A percentile compares a stretch with the other conserved stretches of the same genome.
These are phyloP conservation scores for Fusarium abutilonis DNA, from an alignment of 2,329 filamentous ascomycete genomes.

Conservation along the genomic window DNA sequence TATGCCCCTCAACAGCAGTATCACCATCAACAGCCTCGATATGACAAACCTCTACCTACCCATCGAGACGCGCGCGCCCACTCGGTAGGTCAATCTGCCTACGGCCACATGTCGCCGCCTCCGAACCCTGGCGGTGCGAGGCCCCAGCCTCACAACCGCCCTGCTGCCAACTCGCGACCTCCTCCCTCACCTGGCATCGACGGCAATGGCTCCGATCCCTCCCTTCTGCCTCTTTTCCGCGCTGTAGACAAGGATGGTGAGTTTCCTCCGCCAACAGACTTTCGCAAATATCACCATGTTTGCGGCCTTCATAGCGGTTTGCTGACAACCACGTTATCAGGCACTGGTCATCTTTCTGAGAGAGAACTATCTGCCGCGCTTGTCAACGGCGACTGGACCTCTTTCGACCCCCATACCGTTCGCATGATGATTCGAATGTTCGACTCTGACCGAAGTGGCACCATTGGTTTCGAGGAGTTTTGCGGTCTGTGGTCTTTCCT, in stretches of 20 bases:
- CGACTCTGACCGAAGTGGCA: slow-evolving; percentile 87
- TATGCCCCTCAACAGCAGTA: slow-evolving; percentile 31
- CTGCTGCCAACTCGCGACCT: slow-evolving; percentile 67
- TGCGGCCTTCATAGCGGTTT: neutral
- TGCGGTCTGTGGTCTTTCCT: slow-evolving; percentile 97
- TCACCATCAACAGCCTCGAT: slow-evolving; percentile 51
- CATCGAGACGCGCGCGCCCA: slow-evolving; percentile 44
- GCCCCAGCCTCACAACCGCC: slow-evolving; percentile 59
- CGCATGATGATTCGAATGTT: slow-evolving; percentile 99
- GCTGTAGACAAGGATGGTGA: slow-evolving; percentile 87
- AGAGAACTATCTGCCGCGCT: slow-evolving; percentile 87
- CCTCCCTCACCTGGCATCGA: slow-evolving; percentile 71
- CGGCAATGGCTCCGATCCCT: slow-evolving; percentile 57
- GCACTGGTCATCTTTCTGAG: slow-evolving; percentile 84
- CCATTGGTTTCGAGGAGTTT: slow-evolving; percentile 95
- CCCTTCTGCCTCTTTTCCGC: slow-evolving; percentile 84
- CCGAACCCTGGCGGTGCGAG: slow-evolving; percentile 57
- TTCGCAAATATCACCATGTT: neutral
- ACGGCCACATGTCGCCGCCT: slow-evolving; percentile 63
- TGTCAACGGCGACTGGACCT: slow-evolving; percentile 95
- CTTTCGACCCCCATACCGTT: slow-evolving; percentile 93
- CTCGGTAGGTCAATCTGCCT: slow-evolving; percentile 45
- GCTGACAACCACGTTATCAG: slow-evolving; percentile 50
- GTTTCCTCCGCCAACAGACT: slow-evolving; percentile 36
- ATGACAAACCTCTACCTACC: slow-evolving; percentile 60